phyloP scores from a whole-genome alignment of 345 rosid genomes.

The Firmiana major region DNA sequence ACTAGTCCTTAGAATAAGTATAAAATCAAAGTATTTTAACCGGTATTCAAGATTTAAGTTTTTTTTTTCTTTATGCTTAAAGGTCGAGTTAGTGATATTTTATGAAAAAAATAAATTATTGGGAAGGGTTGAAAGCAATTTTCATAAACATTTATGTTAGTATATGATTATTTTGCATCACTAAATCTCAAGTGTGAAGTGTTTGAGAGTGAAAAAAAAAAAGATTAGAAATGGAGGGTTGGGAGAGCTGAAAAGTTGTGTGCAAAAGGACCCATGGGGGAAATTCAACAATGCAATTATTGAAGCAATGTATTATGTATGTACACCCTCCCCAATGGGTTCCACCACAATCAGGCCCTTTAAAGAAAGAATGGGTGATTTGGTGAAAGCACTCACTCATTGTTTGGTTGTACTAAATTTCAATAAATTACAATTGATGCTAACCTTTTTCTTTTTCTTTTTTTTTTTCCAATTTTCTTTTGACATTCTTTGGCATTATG shows the following conservation, averaged over 20 bases:
- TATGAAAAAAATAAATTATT: too few species aligned
- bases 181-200: not conserved
- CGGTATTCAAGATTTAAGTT: too few species aligned
- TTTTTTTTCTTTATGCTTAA: too few species aligned
- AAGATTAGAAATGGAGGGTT: not conserved
- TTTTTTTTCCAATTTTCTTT: not conserved
- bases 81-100: too few species aligned
- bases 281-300: slow-evolving; percentile 28
- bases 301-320: slow-evolving; percentile 8
- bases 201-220: not conserved
- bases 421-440: slow-evolving; percentile 4
- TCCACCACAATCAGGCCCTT: slow-evolving; percentile 14
- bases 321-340: slow-evolving; percentile 3
- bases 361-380: not conserved
- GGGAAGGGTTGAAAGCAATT: too few species aligned
- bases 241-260: not conserved
- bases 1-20: too few species aligned
- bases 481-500: not conserved
- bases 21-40: too few species aligned
- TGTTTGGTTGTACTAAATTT: not conserved
- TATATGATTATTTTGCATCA: not conserved
- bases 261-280: not conserved
- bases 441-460: not conserved
- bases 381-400: slow-evolving; percentile 7
- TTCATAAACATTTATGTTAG: not conserved